Evolutionary conservation across 805 yeast species (phyloP).

Genomic region (Wickerhamiella parazyma): DNA sequence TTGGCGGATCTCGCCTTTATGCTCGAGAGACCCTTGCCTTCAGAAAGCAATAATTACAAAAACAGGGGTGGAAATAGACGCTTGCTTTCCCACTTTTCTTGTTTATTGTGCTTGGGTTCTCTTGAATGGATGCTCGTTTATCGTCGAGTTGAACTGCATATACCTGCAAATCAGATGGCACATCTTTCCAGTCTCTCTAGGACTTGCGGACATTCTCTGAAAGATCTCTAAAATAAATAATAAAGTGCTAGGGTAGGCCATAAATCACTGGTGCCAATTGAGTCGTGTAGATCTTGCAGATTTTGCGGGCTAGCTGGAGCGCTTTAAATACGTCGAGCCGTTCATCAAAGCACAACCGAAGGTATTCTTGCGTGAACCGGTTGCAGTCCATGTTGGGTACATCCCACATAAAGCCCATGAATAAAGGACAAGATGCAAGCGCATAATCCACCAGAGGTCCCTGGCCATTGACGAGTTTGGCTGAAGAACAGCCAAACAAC

Average conservation of each 20-base stretch:
- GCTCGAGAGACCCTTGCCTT: too few species aligned
- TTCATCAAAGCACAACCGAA: slow-evolving; percentile 28
- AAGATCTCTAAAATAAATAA: neutral
- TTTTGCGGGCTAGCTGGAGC: slow-evolving; percentile 45
- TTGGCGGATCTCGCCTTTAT: too few species aligned
- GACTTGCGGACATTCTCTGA: too few species aligned
- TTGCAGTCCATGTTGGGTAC: slow-evolving; percentile 95
- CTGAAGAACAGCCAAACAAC: slow-evolving; percentile 86
- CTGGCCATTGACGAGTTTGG: slow-evolving; percentile 22
- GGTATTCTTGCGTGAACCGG: slow-evolving; percentile 46
- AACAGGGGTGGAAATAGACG: too few species aligned
- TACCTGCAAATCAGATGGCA: too few species aligned
- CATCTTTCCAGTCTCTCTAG: too few species aligned
- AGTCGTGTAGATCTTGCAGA: slow-evolving; percentile 64
- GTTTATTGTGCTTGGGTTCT: too few species aligned
- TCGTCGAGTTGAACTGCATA: too few species aligned
- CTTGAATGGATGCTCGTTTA: too few species aligned
- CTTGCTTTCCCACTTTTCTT: too few species aligned
- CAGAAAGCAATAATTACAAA: too few species aligned
- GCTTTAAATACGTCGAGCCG: slow-evolving; percentile 31
- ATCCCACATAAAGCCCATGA: slow-evolving; percentile 86
- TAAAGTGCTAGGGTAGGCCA: slow-evolving; percentile 50
- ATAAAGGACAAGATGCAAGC: slow-evolving; percentile 68
- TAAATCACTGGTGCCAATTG: slow-evolving; percentile 90
- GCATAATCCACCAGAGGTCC: slow-evolving; percentile 64